A percentile compares a stretch with the other conserved stretches of the same genome.
Evolutionary conservation across 2,329 filamentous ascomycete genomes (phyloP).

Genomic region (Calonectria crousiana): DNA sequence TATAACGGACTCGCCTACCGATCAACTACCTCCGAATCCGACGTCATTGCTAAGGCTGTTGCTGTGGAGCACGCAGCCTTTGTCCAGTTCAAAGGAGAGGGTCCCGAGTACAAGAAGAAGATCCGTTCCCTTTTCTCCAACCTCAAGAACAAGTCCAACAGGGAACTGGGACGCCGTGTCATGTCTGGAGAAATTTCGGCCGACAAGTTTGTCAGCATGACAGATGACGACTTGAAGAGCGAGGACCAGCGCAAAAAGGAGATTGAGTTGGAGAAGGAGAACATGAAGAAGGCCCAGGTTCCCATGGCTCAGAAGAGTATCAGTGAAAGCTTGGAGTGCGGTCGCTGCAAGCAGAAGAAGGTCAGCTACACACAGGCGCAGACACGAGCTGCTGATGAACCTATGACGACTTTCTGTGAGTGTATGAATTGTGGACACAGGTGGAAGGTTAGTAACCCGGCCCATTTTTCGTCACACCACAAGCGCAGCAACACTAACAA

Average conservation of each 20-base stretch:
- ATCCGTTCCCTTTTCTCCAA: constrained; percentile 95
- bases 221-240: constrained; percentile 90
- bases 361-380: constrained; percentile 97
- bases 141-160: constrained; percentile 92
- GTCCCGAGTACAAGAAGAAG: constrained; percentile 84
- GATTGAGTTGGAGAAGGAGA: constrained; percentile 83
- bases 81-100: constrained; percentile 76
- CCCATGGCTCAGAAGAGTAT: constrained; percentile 92
- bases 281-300: constrained; percentile 97
- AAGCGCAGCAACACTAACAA: constrained; percentile 21
- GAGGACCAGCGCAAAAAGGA: constrained; percentile 84
- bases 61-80: constrained; percentile 88
- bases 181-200: constrained; percentile 79
- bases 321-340: constrained; percentile 87
- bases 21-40: constrained; percentile 77
- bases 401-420: constrained; percentile 83
- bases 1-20: constrained; percentile 88
- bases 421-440: constrained; percentile 77
- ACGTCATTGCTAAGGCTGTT: constrained; percentile 79
- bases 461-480: not conserved
- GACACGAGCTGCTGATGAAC: constrained; percentile 95
- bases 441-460: constrained; percentile 71
- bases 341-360: constrained; percentile 92
- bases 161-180: constrained; percentile 80
- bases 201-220: constrained; percentile 85